Evolutionary conservation across 2,329 filamentous ascomycete species (phyloP), one percentile per base, ranked within the genome.

Genomic region (Capronia americana): DNA sequence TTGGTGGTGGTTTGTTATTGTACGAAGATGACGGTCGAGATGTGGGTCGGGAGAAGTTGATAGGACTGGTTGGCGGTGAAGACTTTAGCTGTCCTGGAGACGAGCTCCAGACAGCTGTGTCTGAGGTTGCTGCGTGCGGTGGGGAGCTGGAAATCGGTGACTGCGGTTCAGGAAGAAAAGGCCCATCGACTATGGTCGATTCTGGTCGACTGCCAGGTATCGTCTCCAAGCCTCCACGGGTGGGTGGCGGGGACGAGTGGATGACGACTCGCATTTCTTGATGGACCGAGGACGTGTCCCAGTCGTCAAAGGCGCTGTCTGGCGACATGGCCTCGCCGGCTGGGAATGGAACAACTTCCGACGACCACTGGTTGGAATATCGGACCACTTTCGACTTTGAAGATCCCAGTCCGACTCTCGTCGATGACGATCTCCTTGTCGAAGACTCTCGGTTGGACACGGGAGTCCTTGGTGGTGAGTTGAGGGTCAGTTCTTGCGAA

Each of bases 41-140:
- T 20, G 70, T 73, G 2, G 72, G 72, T 20, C 71, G 69, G 5
- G 72, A 74, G 57, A 74, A 74, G 57, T 74, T 74, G 38, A 71
- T 65, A 5, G 72, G 71, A 58, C 69, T 73, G 2, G 72, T 72
- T 11, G 71, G 70, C 10, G 72, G 72, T 20, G 71, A 69, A 38
- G 70, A 72, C 48, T 65, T 60, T 12, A 26, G 64, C 44, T 68
- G 62, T 60, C 60, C 59, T n/a, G 67, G 69, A 17, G 69, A 68
- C 12, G 71, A 67, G 44, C 69, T 68, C 66, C 65, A 66, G 11
- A 68, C 57, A 4, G 65, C 58, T 8, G 62, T 63, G 24, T 68
- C 65, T 11, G 70, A 72, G 1, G 69, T 69, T 38, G 70, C 55
- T 26, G 66, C 70, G 55, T 69, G 66, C 12, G 66, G 65, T 44